Base-by-base conservation (phyloP, 2,329 filamentous ascomycete species). In the Leptographium lundbergii region DNA sequence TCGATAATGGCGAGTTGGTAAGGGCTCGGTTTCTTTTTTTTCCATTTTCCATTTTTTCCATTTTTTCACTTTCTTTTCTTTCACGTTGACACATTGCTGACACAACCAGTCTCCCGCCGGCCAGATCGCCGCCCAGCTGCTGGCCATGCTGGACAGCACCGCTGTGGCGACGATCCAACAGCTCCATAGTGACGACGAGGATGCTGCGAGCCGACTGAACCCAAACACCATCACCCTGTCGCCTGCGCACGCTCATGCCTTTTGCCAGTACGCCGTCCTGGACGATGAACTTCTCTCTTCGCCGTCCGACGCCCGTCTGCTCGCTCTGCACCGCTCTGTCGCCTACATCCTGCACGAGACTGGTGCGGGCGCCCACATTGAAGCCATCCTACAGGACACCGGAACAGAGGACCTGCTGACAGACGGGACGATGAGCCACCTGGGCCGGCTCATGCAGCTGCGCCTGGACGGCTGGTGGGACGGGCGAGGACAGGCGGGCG, bases 391-490 rank as follows among this genome's bases (percentile, higher is more conserved):
- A 6, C 56, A n/a, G 3, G 60, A 59, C 58, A 51, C 55, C 1
- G 54, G 3, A 0, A 19, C 53, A 14, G 61, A 63, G 19, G 60
- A 60, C 25, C 32, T 63, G 29, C 45, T 29, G 14, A 6, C 29
- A 0, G 57, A 56, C 47, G 61, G 61, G 22, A 27, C 22, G 39
- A 29, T 13, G 19, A 57, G 58, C 10, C 34, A 60, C 32, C 25
- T 60, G 1, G 61, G 36, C 14, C 54, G 29, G 10, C 55, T 63
- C 24, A 45, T 63, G 61, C 57, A 56, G 56, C 55, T 63, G 42
- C 60, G 61, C 13, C 53, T 63, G 9, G 61, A 63, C 10, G 61
- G 61, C 13, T 63, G 61, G 61, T 60, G 57, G 58, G 52, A 54
- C 29, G 56, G 61, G 2, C 48, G 48, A 14, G n/a, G 48, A 1